Percentiles rank a stretch among this genome's conserved stretches.
phyloP scores from a whole-genome alignment of 257 asterid species.

The Plantago elongata region DNA sequence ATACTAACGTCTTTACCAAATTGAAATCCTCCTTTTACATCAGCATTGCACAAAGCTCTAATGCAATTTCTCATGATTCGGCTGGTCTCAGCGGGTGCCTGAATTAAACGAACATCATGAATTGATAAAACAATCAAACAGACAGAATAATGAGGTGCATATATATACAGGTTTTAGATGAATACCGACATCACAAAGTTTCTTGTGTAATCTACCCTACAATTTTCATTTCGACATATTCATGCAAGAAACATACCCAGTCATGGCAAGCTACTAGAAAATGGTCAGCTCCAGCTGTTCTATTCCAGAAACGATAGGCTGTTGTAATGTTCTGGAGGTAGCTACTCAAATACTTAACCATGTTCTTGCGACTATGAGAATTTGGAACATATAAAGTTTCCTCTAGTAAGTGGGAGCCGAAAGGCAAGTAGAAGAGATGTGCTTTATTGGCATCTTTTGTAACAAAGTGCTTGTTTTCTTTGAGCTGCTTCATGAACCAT shows the following conservation, averaged over 20 bases:
- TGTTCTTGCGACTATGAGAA: constrained; percentile 48
- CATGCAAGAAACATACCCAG: constrained; percentile 44
- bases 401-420: constrained; percentile 52
- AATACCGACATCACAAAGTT: no score
- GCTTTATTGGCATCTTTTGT: constrained; percentile 49
- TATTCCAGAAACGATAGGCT: constrained; percentile 51
- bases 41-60: constrained; percentile 68
- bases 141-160: neutral
- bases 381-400: constrained; percentile 46
- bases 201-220: neutral
- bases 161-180: neutral
- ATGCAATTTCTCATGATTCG: constrained; percentile 56
- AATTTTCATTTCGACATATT: neutral
- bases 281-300: constrained; percentile 67
- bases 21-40: constrained; percentile 45
- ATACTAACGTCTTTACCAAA: constrained; percentile 62
- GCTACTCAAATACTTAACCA: constrained; percentile 41
- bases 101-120: neutral
- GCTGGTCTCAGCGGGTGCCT: constrained; percentile 79
- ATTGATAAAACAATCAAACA: neutral
- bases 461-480: constrained; percentile 44
- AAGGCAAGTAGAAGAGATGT: constrained; percentile 70
- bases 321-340: constrained; percentile 50
- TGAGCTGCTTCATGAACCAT: constrained; percentile 77
- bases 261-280: constrained; percentile 86